Percentiles rank a stretch among this genome's conserved stretches.
Conservation (phyloP, 1,139 yeast species). For the Pichia cactophila region DNA sequence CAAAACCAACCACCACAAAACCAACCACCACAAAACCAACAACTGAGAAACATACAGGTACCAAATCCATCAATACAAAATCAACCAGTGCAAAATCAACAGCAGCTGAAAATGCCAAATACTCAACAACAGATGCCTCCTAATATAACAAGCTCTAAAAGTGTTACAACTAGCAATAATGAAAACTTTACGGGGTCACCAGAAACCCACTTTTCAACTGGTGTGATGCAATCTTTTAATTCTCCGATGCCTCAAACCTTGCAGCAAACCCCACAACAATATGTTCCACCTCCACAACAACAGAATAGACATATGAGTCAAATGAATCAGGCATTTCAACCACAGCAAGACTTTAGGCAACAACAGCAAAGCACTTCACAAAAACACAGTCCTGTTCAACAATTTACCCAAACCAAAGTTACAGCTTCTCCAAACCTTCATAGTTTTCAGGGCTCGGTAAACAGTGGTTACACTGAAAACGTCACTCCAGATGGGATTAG, state of each 20-base stretch:
- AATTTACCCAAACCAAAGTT: too few species aligned
- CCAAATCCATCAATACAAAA: too few species aligned
- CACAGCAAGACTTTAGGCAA: neutral
- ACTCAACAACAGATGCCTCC: slow-evolving; percentile 5
- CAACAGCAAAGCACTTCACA: neutral
- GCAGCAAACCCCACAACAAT: neutral
- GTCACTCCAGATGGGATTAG: neutral
- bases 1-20: neutral
- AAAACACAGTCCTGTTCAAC: neutral
- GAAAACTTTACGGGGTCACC: neutral
- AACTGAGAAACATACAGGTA: too few species aligned
- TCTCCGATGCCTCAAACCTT: neutral
- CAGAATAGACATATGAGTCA: neutral
- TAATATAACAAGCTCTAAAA: slow-evolving; percentile 4
- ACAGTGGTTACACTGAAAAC: neutral
- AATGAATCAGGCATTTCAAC: slow-evolving; percentile 2
- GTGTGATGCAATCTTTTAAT: neutral
- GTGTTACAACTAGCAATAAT: neutral
- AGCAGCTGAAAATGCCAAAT: slow-evolving; percentile 1
- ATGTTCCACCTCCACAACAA: slow-evolving; percentile 4
- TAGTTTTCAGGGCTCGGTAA: too few species aligned
- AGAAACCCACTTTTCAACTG: neutral
- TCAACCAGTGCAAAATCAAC: neutral
- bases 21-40: too few species aligned
- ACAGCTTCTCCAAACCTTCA: neutral